Conservation (phyloP, 2,329 filamentous ascomycete genomes). For the Acarospora socialis region DNA sequence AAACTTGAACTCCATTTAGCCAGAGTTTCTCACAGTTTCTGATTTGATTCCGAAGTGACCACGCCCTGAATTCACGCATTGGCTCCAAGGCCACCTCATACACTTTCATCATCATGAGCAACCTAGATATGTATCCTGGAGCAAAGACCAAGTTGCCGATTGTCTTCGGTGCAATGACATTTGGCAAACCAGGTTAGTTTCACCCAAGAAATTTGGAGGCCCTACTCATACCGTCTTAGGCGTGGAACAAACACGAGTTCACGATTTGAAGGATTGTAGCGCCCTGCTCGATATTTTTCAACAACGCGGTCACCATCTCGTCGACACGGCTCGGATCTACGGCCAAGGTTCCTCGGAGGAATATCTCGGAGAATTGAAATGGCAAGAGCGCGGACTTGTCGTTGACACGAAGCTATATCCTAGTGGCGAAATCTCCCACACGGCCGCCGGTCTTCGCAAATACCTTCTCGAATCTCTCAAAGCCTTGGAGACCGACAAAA, state of each 20-base stretch:
- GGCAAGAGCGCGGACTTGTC: constrained; percentile 22
- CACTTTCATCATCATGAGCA: too few species aligned
- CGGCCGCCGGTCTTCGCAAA: constrained; percentile 20
- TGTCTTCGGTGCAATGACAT: constrained; percentile 27
- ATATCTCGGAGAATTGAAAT: constrained; percentile 28
- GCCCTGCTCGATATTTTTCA: constrained; percentile 20
- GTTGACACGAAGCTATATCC: constrained; percentile 33
- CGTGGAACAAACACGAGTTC: constrained; percentile 12
- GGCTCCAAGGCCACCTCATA: too few species aligned
- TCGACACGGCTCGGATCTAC: constrained; percentile 22
- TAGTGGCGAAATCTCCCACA: constrained; percentile 19
- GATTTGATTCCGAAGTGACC: too few species aligned
- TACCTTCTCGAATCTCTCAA: constrained; percentile 24
- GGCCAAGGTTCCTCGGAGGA: constrained; percentile 21
- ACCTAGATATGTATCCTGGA: too few species aligned
- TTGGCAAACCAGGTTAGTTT: constrained; percentile 21
- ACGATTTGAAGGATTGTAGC: constrained; percentile 13
- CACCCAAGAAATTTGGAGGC: background rate
- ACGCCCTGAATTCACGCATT: too few species aligned
- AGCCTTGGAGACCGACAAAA: constrained; percentile 25
- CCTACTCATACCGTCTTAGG: background rate
- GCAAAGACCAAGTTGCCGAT: background rate
- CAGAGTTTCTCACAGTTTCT: too few species aligned
- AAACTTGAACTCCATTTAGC: too few species aligned
- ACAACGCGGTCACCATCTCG: constrained; percentile 17